These are phyloP conservation scores for Pleurotus ostreatus DNA, from an alignment of 768 basidiomycete genomes.

Conservation along the genomic window DNA sequence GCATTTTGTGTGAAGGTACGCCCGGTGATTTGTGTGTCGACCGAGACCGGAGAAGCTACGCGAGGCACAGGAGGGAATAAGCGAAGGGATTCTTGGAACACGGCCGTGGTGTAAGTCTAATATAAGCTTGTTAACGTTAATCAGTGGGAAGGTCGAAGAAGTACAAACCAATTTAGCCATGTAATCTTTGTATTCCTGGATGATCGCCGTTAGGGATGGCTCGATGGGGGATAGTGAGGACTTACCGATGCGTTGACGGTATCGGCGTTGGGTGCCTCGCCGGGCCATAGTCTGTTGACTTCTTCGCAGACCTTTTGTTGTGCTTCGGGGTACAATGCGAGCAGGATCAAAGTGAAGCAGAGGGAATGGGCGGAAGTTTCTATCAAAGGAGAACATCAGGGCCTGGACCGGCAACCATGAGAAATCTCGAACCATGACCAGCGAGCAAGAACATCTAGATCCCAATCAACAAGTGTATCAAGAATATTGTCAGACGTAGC, in stretches of 20 bases:
- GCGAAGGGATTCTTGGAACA: constrained; percentile 43
- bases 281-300: constrained; percentile 32
- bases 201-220: not conserved
- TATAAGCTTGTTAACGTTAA: not conserved
- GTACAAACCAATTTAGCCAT: constrained; percentile 30
- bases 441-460: constrained; percentile 42
- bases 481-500: constrained; percentile 7
- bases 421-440: constrained; percentile 36
- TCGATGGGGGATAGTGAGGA: not conserved
- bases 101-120: constrained; percentile 39
- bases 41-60: constrained; percentile 26
- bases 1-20: constrained; percentile 24
- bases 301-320: constrained; percentile 46
- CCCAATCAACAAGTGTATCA: not conserved
- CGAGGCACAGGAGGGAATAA: constrained; percentile 34
- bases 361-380: constrained; percentile 47
- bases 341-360: constrained; percentile 34
- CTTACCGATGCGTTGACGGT: constrained; percentile 21
- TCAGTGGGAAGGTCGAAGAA: too few species aligned
- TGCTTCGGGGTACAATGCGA: constrained; percentile 46
- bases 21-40: constrained; percentile 29
- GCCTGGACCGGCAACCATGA: not conserved
- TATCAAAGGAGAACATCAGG: constrained; percentile 11
- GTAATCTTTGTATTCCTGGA: constrained; percentile 35
- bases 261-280: constrained; percentile 9